phyloP scores from a whole-genome alignment of 495 filamentous ascomycete species.

The Xylaria palmicola region DNA sequence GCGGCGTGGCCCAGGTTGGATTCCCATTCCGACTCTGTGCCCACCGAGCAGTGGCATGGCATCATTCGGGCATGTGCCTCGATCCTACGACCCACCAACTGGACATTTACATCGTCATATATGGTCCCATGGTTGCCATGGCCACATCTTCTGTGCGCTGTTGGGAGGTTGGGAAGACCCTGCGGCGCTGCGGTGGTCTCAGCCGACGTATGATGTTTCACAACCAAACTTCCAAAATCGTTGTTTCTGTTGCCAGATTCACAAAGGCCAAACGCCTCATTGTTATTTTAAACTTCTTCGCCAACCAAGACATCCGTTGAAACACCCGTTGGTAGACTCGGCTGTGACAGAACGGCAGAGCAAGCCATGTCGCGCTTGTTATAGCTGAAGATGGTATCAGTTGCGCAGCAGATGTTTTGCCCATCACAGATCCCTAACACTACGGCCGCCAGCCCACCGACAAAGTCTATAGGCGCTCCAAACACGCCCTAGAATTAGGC shows the following conservation, averaged over 20 bases:
- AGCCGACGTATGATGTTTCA: slow-evolving; percentile 5
- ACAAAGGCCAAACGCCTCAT: background rate
- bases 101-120: background rate
- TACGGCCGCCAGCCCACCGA: background rate
- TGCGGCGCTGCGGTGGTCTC: background rate
- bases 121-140: background rate
- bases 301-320: background rate
- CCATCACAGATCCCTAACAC: too few relatives aligned
- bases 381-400: background rate
- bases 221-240: background rate
- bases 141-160: background rate
- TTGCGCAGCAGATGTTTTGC: too few relatives aligned
- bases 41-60: background rate
- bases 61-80: slow-evolving; percentile 1
- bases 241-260: too few relatives aligned
- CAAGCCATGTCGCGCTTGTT: background rate
- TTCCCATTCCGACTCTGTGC: too few relatives aligned
- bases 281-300: background rate
- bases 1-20: too few relatives aligned
- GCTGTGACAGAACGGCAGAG: background rate
- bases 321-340: background rate
- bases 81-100: slow-evolving; percentile 6
- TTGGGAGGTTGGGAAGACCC: background rate
- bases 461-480: background rate
- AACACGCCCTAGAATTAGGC: background rate